Conservation (phyloP, 306 rosid genomes). For the Lathyrus sativus region DNA sequence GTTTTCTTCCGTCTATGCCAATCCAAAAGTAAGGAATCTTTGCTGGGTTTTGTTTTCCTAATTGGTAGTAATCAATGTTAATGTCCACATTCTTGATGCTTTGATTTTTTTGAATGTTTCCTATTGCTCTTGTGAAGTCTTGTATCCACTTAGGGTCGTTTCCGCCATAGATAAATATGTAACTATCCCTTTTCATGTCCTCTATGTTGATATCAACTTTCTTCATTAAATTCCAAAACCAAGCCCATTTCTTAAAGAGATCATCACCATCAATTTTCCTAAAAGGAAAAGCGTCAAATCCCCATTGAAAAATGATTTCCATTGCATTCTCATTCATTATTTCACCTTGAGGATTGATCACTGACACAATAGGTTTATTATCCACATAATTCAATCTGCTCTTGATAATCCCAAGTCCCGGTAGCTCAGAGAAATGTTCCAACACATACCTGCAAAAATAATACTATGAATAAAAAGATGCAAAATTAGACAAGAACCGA, state of each 20-base stretch:
- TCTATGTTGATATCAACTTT: constrained; percentile 32
- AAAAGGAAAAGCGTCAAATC: constrained; percentile 40
- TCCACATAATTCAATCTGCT: not conserved
- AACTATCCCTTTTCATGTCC: constrained; percentile 35
- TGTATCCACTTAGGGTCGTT: constrained; percentile 34
- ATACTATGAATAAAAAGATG: no score
- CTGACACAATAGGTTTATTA: constrained; percentile 29
- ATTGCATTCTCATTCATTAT: constrained; percentile 20
- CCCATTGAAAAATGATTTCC: constrained; percentile 46
- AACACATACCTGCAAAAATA: not conserved
- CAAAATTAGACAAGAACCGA: no score
- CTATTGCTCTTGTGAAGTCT: constrained; percentile 32
- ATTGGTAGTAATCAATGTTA: constrained; percentile 21
- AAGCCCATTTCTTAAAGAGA: constrained; percentile 34
- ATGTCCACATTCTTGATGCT: constrained; percentile 23
- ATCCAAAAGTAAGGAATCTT: constrained; percentile 37
- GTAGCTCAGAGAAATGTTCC: constrained; percentile 36
- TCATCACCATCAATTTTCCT: constrained; percentile 30
- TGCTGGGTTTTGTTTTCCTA: constrained; percentile 24
- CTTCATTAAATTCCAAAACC: constrained; percentile 39
- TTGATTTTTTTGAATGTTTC: not conserved
- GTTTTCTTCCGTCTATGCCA: constrained; percentile 41
- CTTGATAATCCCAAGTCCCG: constrained; percentile 34
- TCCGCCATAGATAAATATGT: constrained; percentile 40
- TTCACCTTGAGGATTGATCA: constrained; percentile 30